A percentile compares a stretch with the other conserved stretches of the same genome.
phyloP scores from a whole-genome alignment of 768 basidiomycete genomes.

The Mycena indigotica region DNA sequence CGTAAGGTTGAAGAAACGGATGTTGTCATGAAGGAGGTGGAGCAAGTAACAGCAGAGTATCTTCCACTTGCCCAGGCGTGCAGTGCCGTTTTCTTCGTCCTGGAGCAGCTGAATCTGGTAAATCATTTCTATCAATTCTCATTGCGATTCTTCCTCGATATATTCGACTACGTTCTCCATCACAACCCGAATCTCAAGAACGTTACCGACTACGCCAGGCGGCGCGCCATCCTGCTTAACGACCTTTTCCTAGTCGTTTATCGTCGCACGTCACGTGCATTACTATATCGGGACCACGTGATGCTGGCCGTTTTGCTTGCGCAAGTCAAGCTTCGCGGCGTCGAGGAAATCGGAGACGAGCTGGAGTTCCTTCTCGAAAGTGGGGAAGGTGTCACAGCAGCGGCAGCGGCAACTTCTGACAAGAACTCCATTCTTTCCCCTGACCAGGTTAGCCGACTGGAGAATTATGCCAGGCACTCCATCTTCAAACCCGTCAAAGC shows the following conservation, averaged over 20 bases:
- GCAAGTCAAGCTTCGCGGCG: conserved; percentile 81
- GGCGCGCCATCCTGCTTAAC: conserved; percentile 79
- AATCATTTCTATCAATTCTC: conserved; percentile 99
- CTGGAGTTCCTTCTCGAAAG: conserved; percentile 92
- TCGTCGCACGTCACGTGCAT: conserved; percentile 84
- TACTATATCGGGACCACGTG: conserved; percentile 87
- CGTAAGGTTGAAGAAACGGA: conserved; percentile 97
- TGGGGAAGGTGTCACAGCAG: conserved; percentile 61
- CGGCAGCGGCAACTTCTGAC: conserved; percentile 34
- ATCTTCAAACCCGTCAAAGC: conserved; percentile 77
- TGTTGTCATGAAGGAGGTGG: conserved; percentile 92
- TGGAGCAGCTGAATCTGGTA: conserved; percentile 91
- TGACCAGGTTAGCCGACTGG: conserved; percentile 71
- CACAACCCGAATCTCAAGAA: conserved; percentile 88
- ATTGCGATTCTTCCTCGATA: conserved; percentile 95
- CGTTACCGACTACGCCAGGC: conserved; percentile 68
- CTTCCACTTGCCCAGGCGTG: conserved; percentile 93
- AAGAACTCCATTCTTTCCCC: conserved; percentile 55
- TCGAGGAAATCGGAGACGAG: conserved; percentile 82
- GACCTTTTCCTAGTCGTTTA: conserved; percentile 91
- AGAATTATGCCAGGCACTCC: conserved; percentile 68
- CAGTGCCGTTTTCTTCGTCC: conserved; percentile 94
- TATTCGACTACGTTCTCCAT: conserved; percentile 93
- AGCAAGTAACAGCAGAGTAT: conserved; percentile 93
- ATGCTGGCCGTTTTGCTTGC: conserved; percentile 90